Base-by-base conservation (phyloP, 352 stramenopile genomes). In the Hyaloperonospora arabidopsidis region DNA sequence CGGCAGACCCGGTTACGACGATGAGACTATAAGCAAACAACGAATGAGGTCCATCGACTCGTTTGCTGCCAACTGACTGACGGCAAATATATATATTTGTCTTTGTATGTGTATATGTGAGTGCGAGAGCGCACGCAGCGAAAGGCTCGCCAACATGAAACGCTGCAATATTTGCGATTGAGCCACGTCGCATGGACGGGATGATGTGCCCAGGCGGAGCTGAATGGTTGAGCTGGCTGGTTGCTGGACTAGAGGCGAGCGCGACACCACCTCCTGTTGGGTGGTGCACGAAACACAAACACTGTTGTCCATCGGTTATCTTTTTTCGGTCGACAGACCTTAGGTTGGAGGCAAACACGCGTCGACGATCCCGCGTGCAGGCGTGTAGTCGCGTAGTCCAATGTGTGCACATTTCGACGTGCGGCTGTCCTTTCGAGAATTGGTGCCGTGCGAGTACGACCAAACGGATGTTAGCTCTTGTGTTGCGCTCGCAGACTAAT, bases 241-340 rank as follows among this genome's bases (percentile, higher is more conserved):
- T 29, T 29, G 25, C 25, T 29, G 25, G 25, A 29, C 25, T n/a
- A n/a, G 25, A 29, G 3, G 36, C 35, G 50, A 48, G 35, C n/a
- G 35, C 22, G 50, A 61, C 54, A 57, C 45, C 45, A 50, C 36
- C 29, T 48, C 1, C 38, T 56, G 18, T 49, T 63, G 47, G 59
- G 32, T 65, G 61, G 35, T 48, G 47, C 18, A 52, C n/a, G n/a
- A n/a, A n/a, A n/a, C n/a, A 17, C 51, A 36, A n/a, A 8, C 17
- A 49, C 40, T 22, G 23, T 22, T 52, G 23, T 17, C 38, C 2
- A 8, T 18, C 48, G 32, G 25, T 60, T 49, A 17, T 54, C 44
- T 39, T 49, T 23, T 10, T 22, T 34, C 14, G 6, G 3, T 45
- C 38, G 45, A 28, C 38, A 8, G 25, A 29, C 7, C 25, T 29